Evolutionary conservation across 202 grass and related monocot species (phyloP), one percentile per base, ranked within the genome.

Genomic region (Zoysia matrella): DNA sequence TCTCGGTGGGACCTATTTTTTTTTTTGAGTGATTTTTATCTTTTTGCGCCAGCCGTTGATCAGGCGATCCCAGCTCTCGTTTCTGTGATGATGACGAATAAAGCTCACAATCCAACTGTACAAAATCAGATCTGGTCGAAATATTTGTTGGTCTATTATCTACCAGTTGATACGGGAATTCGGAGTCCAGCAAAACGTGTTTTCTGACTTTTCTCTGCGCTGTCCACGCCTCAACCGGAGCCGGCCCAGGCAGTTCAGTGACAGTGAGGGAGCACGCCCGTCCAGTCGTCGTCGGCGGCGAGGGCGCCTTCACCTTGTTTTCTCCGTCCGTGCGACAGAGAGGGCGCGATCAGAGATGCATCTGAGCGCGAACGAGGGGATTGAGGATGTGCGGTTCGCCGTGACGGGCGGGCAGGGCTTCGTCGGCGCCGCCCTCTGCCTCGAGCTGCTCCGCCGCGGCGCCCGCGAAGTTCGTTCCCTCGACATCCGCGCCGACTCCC

Each of bases 401-500:
- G 94, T 97, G 69, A 97, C 88, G 8, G 94, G 91, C 65, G 91
- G 94, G 15, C 78, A 81, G 84, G 91, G 94, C 11, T 94, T 94
- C 75, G 83, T 97, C 9, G 94, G 91, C n/a, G 76, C 89, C 4
- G 83, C 91, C 3, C 89, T 97, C 55, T 92, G 89, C 94, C 80
- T 87, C 11, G 89, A 97, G 78, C 88, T 94, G n/a, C 74, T 87
- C 43, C 89, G 81, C 83, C 91, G 89, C 53, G 91, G 94, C 6
- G 92, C 92, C 68, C 63, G 74, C 46, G 95, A 95, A 86, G 95
- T 98, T 18, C 86, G 95, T 1, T 94, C 90, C 79, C 75, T 98
- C 84, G 95, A 98, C 65, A 78, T 80, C 69, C 88, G 88, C 67
- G 40, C 69, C 10, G 66, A 87, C 65, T 94, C 95, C 70, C 2